These are phyloP conservation scores for Plasmodium relictum DNA, from an alignment of 169 alveolate species.

Conservation along the genomic window DNA sequence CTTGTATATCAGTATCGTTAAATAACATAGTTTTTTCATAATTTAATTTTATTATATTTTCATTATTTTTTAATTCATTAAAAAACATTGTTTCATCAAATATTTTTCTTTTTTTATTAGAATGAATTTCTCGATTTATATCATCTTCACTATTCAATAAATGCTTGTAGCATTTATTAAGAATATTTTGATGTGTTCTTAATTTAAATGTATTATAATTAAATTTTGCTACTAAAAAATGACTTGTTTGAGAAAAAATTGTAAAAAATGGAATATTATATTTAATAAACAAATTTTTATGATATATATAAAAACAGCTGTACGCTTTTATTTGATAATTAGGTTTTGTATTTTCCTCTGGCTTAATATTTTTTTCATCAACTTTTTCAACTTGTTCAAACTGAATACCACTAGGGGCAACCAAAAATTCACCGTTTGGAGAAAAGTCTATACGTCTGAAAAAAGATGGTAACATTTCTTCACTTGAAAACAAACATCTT, in stretches of 20 bases:
- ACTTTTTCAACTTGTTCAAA: slow-evolving; percentile 71
- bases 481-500: slow-evolving; percentile 88
- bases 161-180: slow-evolving; percentile 68
- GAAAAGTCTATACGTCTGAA: slow-evolving; percentile 93
- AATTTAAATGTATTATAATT: slow-evolving; percentile 61
- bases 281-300: slow-evolving; percentile 61
- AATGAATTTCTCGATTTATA: neutral
- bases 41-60: slow-evolving; percentile 49
- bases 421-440: slow-evolving; percentile 91
- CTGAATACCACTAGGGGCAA: slow-evolving; percentile 91
- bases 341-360: slow-evolving; percentile 57
- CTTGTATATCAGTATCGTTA: slow-evolving; percentile 56
- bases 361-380: slow-evolving; percentile 38
- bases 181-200: slow-evolving; percentile 50
- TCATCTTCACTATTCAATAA: slow-evolving; percentile 10
- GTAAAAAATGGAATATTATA: slow-evolving; percentile 76
- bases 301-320: slow-evolving; percentile 76
- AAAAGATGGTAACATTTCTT: slow-evolving; percentile 89
- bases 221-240: slow-evolving; percentile 76
- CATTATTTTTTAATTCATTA: slow-evolving; percentile 45
- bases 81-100: slow-evolving; percentile 27
- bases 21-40: slow-evolving; percentile 63
- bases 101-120: slow-evolving; percentile 58
- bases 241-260: slow-evolving; percentile 73
- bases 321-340: slow-evolving; percentile 58